These are phyloP conservation scores for Amauroascus niger DNA, from an alignment of 2,329 filamentous ascomycete species.

Conservation along the genomic window DNA sequence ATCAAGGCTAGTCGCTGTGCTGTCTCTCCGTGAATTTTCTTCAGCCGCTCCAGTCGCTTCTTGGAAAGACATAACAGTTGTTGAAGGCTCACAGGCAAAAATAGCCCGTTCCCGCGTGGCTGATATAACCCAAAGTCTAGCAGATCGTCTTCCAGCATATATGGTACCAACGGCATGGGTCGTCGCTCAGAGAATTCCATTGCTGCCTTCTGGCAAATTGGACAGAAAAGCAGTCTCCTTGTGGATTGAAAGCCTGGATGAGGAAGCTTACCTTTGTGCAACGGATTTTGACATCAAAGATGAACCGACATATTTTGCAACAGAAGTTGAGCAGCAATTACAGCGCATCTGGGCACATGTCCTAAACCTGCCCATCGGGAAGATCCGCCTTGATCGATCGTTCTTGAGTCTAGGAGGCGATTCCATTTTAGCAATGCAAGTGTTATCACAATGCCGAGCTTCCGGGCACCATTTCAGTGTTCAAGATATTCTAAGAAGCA, in stretches of 20 bases:
- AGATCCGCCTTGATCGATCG: constrained; percentile 7
- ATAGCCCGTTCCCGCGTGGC: background rate
- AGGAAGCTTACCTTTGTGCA: background rate
- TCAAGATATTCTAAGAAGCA: constrained; percentile 10
- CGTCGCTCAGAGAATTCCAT: background rate
- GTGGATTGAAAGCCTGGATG: constrained; percentile 26
- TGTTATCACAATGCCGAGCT: background rate
- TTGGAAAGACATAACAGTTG: background rate
- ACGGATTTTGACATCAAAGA: background rate
- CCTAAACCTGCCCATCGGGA: constrained; percentile 31
- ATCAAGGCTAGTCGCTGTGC: background rate
- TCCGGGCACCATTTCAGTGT: constrained; percentile 5
- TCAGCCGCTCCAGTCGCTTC: background rate
- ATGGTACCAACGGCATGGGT: constrained; percentile 36
- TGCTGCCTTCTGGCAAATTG: background rate
- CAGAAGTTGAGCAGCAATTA: background rate
- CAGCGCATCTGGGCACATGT: constrained; percentile 21
- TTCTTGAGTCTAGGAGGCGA: constrained; percentile 5
- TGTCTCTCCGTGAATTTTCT: background rate
- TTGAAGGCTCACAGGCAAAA: background rate
- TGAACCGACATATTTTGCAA: background rate
- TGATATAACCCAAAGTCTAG: background rate
- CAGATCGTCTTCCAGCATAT: background rate
- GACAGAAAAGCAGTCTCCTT: constrained; percentile 18
- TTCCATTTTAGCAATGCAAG: constrained; percentile 8